phyloP scores from a whole-genome alignment of 257 asterid species.

The Solanum clarkiae region DNA sequence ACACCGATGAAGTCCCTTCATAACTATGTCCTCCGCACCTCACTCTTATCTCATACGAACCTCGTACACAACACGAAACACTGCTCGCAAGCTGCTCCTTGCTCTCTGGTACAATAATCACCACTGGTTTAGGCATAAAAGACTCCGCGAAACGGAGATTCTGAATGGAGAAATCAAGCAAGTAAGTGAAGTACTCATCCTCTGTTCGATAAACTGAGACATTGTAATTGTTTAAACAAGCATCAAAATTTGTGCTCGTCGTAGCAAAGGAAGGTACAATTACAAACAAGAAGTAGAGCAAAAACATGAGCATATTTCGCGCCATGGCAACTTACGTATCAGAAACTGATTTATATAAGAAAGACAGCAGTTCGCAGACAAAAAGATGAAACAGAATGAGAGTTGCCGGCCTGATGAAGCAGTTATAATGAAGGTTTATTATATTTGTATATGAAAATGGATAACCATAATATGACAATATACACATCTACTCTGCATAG shows the following conservation, averaged over 20 bases:
- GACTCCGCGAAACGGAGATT: constrained; percentile 38
- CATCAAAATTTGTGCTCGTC: not conserved
- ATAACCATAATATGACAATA: not conserved
- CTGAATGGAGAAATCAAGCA: constrained; percentile 59
- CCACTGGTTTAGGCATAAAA: constrained; percentile 37
- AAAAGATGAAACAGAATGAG: not conserved
- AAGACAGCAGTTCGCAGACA: not conserved
- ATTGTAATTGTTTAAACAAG: constrained; percentile 30
- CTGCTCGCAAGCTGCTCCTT: constrained; percentile 30
- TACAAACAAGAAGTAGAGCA: not conserved
- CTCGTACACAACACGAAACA: constrained; percentile 31
- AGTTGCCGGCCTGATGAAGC: not conserved
- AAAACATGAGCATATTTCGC: not conserved
- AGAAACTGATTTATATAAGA: not conserved
- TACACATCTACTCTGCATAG: not conserved
- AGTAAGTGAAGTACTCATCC: constrained; percentile 10
- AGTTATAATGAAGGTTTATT: not conserved
- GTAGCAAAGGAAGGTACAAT: constrained; percentile 4
- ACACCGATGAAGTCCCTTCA: constrained; percentile 53
- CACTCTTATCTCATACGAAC: constrained; percentile 36
- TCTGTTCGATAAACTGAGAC: constrained; percentile 29
- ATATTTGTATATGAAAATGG: not conserved
- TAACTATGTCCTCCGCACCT: constrained; percentile 82
- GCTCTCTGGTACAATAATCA: constrained; percentile 47
- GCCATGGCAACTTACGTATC: not conserved